Evolutionary conservation across 1,284 basidiomycete species (phyloP).

Genomic region (Fistulinella staudtii): DNA sequence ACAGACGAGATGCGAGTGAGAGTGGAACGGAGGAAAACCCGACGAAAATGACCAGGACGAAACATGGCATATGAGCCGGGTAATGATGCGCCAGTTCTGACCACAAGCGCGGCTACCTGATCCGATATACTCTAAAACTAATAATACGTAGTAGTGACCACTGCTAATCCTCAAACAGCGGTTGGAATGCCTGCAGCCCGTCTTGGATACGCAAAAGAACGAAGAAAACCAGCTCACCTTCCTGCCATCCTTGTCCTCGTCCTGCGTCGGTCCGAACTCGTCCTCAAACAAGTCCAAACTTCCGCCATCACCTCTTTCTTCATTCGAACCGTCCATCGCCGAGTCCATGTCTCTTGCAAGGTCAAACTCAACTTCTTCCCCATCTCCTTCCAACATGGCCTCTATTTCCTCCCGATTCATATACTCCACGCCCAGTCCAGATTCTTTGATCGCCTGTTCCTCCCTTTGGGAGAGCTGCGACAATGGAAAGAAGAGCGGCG

Average conservation of each 20-base stretch:
- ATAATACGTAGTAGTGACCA: background rate
- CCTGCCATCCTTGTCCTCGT: slow-evolving; percentile 20
- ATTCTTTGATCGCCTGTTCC: slow-evolving; percentile 47
- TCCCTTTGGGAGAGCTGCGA: slow-evolving; percentile 58
- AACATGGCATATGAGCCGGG: too few relatives aligned
- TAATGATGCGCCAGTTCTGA: too few relatives aligned
- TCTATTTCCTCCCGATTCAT: slow-evolving; percentile 62
- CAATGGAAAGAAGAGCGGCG: slow-evolving; percentile 61
- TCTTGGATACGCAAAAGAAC: background rate
- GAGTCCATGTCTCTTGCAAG: slow-evolving; percentile 13
- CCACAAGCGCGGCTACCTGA: too few relatives aligned
- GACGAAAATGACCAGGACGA: too few relatives aligned
- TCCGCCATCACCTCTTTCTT: slow-evolving; percentile 16
- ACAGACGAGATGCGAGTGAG: slow-evolving; percentile 3
- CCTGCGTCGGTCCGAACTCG: slow-evolving; percentile 54
- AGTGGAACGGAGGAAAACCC: slow-evolving; percentile 7
- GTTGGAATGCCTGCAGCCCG: slow-evolving; percentile 48
- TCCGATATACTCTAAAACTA: background rate
- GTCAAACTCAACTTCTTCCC: slow-evolving; percentile 54
- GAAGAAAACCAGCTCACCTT: slow-evolving; percentile 33
- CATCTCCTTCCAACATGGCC: slow-evolving; percentile 63
- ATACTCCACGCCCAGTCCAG: slow-evolving; percentile 59
- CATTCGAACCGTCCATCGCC: background rate
- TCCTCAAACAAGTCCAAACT: slow-evolving; percentile 40
- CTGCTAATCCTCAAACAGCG: slow-evolving; percentile 61